Percentiles rank a stretch among this genome's conserved stretches.
phyloP scores from a whole-genome alignment of 2,329 filamentous ascomycete species.

The Paecilomyces niveus region DNA sequence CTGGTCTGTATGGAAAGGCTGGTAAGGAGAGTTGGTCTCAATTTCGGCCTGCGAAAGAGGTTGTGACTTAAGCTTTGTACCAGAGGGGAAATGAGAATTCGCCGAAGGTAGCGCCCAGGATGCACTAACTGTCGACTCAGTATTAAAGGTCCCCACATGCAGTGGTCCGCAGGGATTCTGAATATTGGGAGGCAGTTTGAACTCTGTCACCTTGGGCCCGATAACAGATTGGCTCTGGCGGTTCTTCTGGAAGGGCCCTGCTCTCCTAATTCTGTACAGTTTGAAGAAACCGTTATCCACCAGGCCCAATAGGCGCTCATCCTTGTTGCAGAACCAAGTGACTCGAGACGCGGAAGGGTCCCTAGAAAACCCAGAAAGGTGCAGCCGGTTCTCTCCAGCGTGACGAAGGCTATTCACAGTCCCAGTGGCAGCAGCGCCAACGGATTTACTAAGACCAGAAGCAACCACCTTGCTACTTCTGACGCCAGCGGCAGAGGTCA shows the following conservation, averaged over 20 bases:
- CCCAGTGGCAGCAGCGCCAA: conserved; percentile 42
- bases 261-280: conserved; percentile 35
- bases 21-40: conserved; percentile 90
- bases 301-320: conserved; percentile 36
- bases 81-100: conserved; percentile 35
- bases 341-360: conserved; percentile 36
- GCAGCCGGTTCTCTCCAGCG: conserved; percentile 42
- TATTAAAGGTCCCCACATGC: conserved; percentile 50
- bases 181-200: conserved; percentile 57
- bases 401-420: conserved; percentile 43
- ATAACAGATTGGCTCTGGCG: conserved; percentile 48
- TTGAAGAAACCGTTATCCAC: conserved; percentile 40
- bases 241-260: conserved; percentile 46
- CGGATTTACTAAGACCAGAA: conserved; percentile 44
- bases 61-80: conserved; percentile 36
- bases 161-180: conserved; percentile 53
- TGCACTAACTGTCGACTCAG: conserved; percentile 27
- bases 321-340: conserved; percentile 39
- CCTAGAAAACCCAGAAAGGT: conserved; percentile 34
- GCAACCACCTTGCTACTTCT: conserved; percentile 42
- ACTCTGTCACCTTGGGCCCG: conserved; percentile 56
- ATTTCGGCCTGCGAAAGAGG: conserved; percentile 76
- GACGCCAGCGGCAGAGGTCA: conserved; percentile 40
- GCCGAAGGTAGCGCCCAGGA: conserved; percentile 36
- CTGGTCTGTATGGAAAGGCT: conserved; percentile 89